Base-by-base conservation (phyloP, 179 eudicot species). In the Camellia oleifera region DNA sequence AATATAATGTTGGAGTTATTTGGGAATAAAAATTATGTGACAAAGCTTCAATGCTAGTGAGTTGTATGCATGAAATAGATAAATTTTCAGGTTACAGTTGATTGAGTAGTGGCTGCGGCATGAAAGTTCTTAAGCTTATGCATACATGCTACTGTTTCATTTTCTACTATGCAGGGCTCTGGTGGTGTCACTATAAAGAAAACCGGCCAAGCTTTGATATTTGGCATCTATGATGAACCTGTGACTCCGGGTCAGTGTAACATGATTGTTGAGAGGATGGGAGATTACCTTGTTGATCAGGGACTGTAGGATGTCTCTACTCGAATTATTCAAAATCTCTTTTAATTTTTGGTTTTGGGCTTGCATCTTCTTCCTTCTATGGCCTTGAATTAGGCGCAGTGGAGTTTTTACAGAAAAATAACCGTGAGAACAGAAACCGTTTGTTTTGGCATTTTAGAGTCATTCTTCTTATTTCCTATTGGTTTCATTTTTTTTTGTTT, bases 181-280 rank as follows among this genome's bases (percentile, higher is more conserved):
- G 87, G 87, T 7, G 89, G 87, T 40, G 67, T 87, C 73, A 84
- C 89, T 17, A 70, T 87, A 52, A 87, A 87, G 87, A 87, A 87
- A 82, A 87, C 89, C 1, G 83, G 84, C 5, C 89, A 87, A 76
- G 87, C 87, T 67, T 79, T 87, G 11, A 81, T 87, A 7, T 82
- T 87, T 10, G 89, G 89, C 44, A 46, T 87, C 81, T 87, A 87
- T 46, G 87, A 82, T 42, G 89, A 87, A 74, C 87, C 87, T 0
- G 53, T 84, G 80, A 84, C 89, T 70, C 87, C 89, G 40, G 89
- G 89, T 20, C 89, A 87, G 56, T 87, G 89, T 72, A 86, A 86
- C 82, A 79, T 86, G 83, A 56, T 86, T 50, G 86, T 86, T 23
- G 88, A 86, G 81, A 86, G 81, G 77, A 8, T 86, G 71, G 88